Percentiles rank a stretch among this genome's conserved stretches.
These are phyloP conservation scores for Tolypocladium tropicale DNA, from an alignment of 2,329 filamentous ascomycete genomes.

Conservation along the genomic window DNA sequence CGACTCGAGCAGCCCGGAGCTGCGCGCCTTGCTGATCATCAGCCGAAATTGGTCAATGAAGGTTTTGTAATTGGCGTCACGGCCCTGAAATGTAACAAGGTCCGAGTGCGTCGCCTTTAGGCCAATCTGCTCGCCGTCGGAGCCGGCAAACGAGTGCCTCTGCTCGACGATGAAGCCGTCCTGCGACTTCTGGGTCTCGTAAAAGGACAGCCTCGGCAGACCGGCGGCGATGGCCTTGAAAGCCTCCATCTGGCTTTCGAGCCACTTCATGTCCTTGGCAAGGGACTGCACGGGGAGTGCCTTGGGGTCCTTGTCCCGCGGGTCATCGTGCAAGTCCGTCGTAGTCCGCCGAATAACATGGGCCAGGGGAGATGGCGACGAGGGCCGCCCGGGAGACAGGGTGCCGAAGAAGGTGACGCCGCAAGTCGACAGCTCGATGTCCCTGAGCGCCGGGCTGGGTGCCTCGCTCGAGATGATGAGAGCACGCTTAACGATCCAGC, in stretches of 20 bases:
- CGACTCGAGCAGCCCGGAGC: conserved; percentile 8
- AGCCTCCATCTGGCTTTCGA: conserved; percentile 15
- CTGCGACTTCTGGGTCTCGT: conserved; percentile 13
- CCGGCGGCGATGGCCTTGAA: conserved; percentile 14
- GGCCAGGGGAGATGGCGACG: conserved; percentile 13
- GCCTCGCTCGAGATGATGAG: conserved; percentile 17
- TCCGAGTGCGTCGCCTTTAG: conserved; percentile 12
- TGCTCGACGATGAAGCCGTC: conserved; percentile 14
- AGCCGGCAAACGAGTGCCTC: conserved; percentile 12
- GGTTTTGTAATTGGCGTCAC: conserved; percentile 13
- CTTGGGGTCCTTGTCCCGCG: not conserved
- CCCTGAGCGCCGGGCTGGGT: conserved; percentile 8
- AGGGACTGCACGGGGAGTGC: conserved; percentile 4
- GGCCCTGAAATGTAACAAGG: conserved; percentile 12
- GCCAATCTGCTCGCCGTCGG: conserved; percentile 13
- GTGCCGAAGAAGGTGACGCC: conserved; percentile 18
- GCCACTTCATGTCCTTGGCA: conserved; percentile 11
- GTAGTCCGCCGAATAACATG: conserved; percentile 14
- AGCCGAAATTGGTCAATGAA: conserved; percentile 12
- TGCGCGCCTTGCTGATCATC: conserved; percentile 9
- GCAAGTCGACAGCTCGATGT: conserved; percentile 14
- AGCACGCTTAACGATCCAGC: conserved; percentile 17
- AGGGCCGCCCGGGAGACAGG: conserved; percentile 10
- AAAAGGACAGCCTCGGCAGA: conserved; percentile 13
- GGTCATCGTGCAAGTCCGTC: conserved; percentile 3